Evolutionary conservation across 768 basidiomycete species (phyloP).

Genomic region (Nidularia sp.): DNA sequence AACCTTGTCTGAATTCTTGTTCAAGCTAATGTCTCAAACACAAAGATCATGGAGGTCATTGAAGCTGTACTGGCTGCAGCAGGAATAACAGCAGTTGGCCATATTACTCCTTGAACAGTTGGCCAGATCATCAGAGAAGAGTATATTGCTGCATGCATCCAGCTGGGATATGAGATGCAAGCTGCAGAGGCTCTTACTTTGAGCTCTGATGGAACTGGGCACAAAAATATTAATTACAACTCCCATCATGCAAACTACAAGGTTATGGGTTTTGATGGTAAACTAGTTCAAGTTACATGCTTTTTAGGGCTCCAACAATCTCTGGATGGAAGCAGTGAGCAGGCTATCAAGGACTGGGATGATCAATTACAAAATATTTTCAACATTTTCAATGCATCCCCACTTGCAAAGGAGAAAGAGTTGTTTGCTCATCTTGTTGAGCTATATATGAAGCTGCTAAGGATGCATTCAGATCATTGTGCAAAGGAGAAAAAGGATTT

Average conservation of each 20-base stretch:
- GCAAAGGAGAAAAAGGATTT: conserved; percentile 22
- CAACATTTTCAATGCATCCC: conserved; percentile 14
- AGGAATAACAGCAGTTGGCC: conserved; percentile 9
- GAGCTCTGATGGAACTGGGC: conserved; percentile 13
- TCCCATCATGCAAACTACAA: conserved; percentile 12
- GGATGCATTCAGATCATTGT: conserved; percentile 16
- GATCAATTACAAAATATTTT: conserved; percentile 7
- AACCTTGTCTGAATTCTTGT: conserved; percentile 11
- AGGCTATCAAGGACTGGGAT: conserved; percentile 14
- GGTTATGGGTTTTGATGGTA: conserved; percentile 8
- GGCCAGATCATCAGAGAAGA: conserved; percentile 10
- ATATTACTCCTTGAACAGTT: conserved; percentile 9
- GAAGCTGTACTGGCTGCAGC: conserved; percentile 8
- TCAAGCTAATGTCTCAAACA: conserved; percentile 10
- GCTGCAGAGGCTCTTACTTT: conserved; percentile 8
- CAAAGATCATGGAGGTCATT: conserved; percentile 12
- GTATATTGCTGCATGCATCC: conserved; percentile 15
- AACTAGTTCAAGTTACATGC: conserved; percentile 5
- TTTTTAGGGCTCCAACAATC: conserved; percentile 14
- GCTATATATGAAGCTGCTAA: conserved; percentile 10
- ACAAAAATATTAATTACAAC: conserved; percentile 14
- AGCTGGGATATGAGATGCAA: conserved; percentile 14
- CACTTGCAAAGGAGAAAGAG: conserved; percentile 12
- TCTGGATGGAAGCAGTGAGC: conserved; percentile 12
- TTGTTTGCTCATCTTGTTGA: conserved; percentile 6